Evolutionary conservation across 768 basidiomycete species (phyloP), one percentile per base, ranked within the genome.

Genomic region (Tricholoma flavovirens): DNA sequence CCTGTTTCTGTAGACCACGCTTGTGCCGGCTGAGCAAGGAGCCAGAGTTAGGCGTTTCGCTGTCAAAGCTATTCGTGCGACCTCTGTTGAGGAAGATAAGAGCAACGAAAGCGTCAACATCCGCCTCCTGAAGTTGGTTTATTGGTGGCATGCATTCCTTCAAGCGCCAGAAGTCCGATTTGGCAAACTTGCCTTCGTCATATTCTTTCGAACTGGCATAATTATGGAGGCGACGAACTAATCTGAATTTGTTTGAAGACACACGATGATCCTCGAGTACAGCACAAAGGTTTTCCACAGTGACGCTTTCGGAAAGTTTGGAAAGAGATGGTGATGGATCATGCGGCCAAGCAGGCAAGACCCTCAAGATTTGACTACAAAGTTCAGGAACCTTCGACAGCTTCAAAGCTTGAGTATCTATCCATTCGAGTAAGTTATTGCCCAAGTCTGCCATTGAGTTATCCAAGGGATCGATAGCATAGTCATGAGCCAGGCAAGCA

Each of bases 81-180:
- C 90, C 90, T 53, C 78, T 75, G 33, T 84, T 75, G 7, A 76
- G 67, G 33, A 80, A 72, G 10, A 94, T 72, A 11, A 93, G 73
- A 8, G 78, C 76, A 14, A 85, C 80, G 62, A 93, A 94, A 1
- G 88, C 88, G 51, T 84, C 75, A 15, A 87, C 74, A 64, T 93
- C 90, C 32, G 83, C 83, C 35, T 79, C 78, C 49, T 82, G 80
- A n/a, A 92, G 71, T 26, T 77, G 71, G 1, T 74, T 69, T 5
- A 63, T 59, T 1, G 76, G 53, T 5, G 90, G 90, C 42, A 94
- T 86, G 63, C 80, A 86, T 21, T 84, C 83, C 65, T 92, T 93
- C 65, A 96, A 71, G 36, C 83, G 80, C 93, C 93, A 97, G 67
- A 95, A 93, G 60, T 87, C 84, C 8, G 73, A 73, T 52, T 73